Base-by-base conservation (phyloP, 73 alveolate species). In the Tetrahymena thermophila region DNA sequence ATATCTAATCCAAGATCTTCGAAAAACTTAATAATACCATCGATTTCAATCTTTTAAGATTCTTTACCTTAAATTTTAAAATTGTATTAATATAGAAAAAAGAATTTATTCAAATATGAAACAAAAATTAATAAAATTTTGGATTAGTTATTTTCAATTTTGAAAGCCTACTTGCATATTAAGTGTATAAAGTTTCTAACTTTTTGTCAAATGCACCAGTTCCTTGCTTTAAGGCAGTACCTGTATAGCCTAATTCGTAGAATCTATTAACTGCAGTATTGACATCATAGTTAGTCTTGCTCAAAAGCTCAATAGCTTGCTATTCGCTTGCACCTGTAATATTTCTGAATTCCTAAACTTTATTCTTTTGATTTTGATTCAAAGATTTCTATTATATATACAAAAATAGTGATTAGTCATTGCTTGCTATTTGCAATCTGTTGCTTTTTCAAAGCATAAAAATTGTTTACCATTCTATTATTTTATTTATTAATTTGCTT, bases 271-370 rank as follows among this genome's bases (percentile, higher is more conserved):
- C 89, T 71, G 89, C 89, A 71, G 89, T 25, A 13, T 71, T 71
- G 23, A 71, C 89, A 71, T 71, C 89, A 71, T 71, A 71, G 89
- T 71, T 71, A 71, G 89, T 71, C 37, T 71, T 71, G 89, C 23
- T 71, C 89, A 71, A 71, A 71, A 71, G 89, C n/a, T 71, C 89
- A 25, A 71, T 71, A 28, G 89, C 89, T 71, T 71, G 89, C 89
- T 71, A 71, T 71, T 71, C 89, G 89, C 89, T 71, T 28, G 89
- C 89, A 71, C 89, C 89, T n/a, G 89, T 71, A 71, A 71, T 40
- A 71, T 71, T 71, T 71, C 89, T 71, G 89, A 71, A 71, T 31
- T 71, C 89, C 89, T 71, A 71, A 71, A 71, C 89, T 31, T 71
- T 71, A 31, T 71, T 71, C 89, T 71, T 71, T 71, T 71, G 89